These are phyloP conservation scores for Penicillium sp. DNA, from an alignment of 2,329 filamentous ascomycete species.

Conservation along the genomic window DNA sequence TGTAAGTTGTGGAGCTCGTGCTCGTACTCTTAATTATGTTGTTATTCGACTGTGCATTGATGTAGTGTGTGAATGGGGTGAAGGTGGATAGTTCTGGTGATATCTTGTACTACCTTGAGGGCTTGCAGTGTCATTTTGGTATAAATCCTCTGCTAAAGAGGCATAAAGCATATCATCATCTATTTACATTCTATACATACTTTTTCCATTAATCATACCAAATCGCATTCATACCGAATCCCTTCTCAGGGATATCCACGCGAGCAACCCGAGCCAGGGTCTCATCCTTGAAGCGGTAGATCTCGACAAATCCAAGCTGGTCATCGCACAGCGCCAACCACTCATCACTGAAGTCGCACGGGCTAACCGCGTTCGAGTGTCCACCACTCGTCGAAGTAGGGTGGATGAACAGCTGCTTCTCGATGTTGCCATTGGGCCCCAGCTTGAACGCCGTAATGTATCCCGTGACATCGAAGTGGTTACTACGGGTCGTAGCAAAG, in stretches of 20 bases:
- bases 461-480: conserved; percentile 64
- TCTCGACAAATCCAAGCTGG: conserved; percentile 76
- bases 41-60: no score
- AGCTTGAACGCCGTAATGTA: conserved; percentile 76
- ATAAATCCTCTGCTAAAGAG: no score
- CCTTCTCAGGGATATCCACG: conserved; percentile 68
- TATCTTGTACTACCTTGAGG: no score
- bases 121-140: no score
- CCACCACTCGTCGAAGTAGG: conserved; percentile 80
- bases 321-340: conserved; percentile 87
- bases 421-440: conserved; percentile 58
- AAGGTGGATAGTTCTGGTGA: no score
- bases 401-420: conserved; percentile 69
- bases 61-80: no score
- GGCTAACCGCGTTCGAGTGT: conserved; percentile 75
- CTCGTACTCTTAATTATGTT: no score
- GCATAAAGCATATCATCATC: no score
- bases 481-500: conserved; percentile 72
- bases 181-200: conserved; percentile 1
- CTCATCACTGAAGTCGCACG: conserved; percentile 75
- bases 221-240: conserved; percentile 89
- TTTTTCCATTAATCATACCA: conserved; percentile 69
- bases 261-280: conserved; percentile 68
- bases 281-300: conserved; percentile 78
- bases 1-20: no score